Evolutionary conservation across 2,329 filamentous ascomycete genomes (phyloP).

Genomic region (Sporothrix brasiliensis): DNA sequence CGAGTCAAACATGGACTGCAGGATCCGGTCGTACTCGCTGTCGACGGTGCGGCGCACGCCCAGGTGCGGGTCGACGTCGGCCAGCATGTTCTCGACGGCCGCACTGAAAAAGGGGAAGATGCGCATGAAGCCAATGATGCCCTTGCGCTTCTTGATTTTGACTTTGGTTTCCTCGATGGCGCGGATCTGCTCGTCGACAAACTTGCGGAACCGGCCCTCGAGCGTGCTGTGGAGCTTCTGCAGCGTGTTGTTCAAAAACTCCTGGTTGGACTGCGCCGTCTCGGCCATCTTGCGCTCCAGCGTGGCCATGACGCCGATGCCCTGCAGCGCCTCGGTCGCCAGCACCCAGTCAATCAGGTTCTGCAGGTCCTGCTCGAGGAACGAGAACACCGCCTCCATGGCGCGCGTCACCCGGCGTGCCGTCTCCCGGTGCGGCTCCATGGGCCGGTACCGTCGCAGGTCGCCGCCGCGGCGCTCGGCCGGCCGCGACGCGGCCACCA

Average conservation of each 20-base stretch:
- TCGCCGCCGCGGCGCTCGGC: conserved; percentile 72
- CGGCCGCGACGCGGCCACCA: conserved; percentile 67
- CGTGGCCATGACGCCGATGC: conserved; percentile 79
- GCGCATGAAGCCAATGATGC: conserved; percentile 92
- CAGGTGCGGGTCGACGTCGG: conserved; percentile 58
- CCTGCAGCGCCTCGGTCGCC: conserved; percentile 82
- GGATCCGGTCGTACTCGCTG: conserved; percentile 82
- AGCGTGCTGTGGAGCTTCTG: conserved; percentile 78
- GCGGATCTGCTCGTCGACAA: conserved; percentile 91
- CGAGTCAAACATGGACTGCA: conserved; percentile 96
- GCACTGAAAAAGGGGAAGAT: conserved; percentile 87
- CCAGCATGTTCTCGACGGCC: conserved; percentile 81
- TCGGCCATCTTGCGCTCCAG: conserved; percentile 78
- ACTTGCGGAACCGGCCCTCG: conserved; percentile 77
- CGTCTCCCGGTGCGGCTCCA: conserved; percentile 85
- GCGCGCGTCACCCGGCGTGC: conserved; percentile 81
- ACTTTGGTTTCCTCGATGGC: conserved; percentile 98
- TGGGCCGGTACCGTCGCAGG: conserved; percentile 71
- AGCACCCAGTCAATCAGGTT: conserved; percentile 82
- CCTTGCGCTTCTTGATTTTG: conserved; percentile 97
- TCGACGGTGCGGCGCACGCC: conserved; percentile 77
- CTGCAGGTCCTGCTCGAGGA: conserved; percentile 77
- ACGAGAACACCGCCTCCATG: conserved; percentile 87
- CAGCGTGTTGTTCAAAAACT: conserved; percentile 77
- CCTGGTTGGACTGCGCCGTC: conserved; percentile 87